Conservation (phyloP, 306 rosid species). For the Canavalia ensiformis region DNA sequence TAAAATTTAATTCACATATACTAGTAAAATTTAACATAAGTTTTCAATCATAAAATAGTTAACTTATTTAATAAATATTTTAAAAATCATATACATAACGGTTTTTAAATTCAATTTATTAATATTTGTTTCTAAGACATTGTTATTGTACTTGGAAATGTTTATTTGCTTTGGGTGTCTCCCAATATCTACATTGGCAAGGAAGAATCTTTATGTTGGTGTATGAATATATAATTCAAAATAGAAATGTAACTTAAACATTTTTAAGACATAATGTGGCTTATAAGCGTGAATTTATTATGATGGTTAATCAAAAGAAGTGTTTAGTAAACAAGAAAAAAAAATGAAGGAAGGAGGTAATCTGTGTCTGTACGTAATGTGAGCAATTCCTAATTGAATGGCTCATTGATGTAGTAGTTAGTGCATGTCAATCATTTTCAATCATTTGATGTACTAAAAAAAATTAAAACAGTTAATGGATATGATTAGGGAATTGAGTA, state of each 20-base stretch:
- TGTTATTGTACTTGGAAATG: background rate
- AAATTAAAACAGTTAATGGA: conserved; percentile 29
- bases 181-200: background rate
- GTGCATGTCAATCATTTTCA: conserved; percentile 63
- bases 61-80: too few species aligned
- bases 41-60: too few species aligned
- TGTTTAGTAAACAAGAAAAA: background rate
- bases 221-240: background rate
- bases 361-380: conserved; percentile 7
- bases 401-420: conserved; percentile 48
- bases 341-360: conserved; percentile 1
- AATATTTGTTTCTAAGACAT: background rate
- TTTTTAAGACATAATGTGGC: background rate
- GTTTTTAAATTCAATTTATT: too few species aligned
- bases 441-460: conserved; percentile 59
- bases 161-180: background rate
- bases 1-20: too few species aligned
- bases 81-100: too few species aligned
- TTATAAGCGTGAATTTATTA: background rate
- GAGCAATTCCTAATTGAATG: conserved; percentile 25
- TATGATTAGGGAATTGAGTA: conserved; percentile 53
- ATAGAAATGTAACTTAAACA: background rate
- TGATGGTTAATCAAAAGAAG: background rate
- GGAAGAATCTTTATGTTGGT: background rate
- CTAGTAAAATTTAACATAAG: too few species aligned